These are phyloP conservation scores for Termitomyces sp. DNA, from an alignment of 768 basidiomycete species.

Conservation along the genomic window DNA sequence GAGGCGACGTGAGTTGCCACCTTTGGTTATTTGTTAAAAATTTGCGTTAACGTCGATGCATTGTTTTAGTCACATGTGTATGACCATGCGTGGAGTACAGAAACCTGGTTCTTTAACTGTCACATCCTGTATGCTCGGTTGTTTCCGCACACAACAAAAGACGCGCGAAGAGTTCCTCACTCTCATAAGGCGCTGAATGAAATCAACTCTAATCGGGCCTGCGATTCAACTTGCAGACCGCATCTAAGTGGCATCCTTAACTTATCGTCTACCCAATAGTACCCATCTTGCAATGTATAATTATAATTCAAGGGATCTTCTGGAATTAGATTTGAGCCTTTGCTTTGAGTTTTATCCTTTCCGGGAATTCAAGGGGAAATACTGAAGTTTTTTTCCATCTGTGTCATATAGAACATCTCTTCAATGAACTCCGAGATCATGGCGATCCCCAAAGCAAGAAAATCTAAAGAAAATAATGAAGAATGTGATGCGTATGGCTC, in stretches of 20 bases:
- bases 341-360: not conserved
- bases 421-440: not conserved
- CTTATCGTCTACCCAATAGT: too few relatives aligned
- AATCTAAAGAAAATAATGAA: not conserved
- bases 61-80: slow-evolving; percentile 80
- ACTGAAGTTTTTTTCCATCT: too few relatives aligned
- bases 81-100: slow-evolving; percentile 99
- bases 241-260: slow-evolving; percentile 8
- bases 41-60: slow-evolving; percentile 1
- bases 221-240: slow-evolving; percentile 19
- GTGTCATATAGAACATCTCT: too few relatives aligned
- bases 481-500: too few relatives aligned
- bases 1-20: slow-evolving; percentile 76
- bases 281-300: not conserved
- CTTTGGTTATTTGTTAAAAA: slow-evolving; percentile 2
- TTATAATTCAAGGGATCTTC: not conserved
- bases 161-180: slow-evolving; percentile 96
- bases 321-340: not conserved
- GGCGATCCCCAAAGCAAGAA: too few relatives aligned
- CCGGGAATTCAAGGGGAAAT: too few relatives aligned
- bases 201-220: not conserved
- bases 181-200: slow-evolving; percentile 55
- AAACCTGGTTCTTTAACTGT: slow-evolving; percentile 95
- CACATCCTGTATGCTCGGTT: slow-evolving; percentile 97
- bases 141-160: slow-evolving; percentile 98